Conservation (phyloP, 1,284 basidiomycete genomes). For the Entoloma clypeatum region DNA sequence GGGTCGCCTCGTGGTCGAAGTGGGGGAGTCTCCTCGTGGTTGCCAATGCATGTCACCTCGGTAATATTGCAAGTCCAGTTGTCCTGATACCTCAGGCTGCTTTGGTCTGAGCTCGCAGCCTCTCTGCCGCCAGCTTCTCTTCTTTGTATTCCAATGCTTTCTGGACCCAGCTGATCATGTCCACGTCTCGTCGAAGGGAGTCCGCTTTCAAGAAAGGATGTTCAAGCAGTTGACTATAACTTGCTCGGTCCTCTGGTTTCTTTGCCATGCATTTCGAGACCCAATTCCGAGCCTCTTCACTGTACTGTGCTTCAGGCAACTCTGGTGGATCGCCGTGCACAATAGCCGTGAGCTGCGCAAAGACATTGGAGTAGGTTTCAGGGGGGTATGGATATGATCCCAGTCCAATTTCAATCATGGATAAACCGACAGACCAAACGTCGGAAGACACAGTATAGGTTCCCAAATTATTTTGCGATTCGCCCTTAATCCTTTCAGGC, state of each 20-base stretch:
- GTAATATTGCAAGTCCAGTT: no score
- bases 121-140: conserved; percentile 16
- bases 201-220: conserved; percentile 54
- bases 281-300: conserved; percentile 54
- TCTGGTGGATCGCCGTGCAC: conserved; percentile 92
- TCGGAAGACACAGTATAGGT: conserved; percentile 98
- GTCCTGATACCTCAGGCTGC: no score
- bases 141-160: conserved; percentile 43
- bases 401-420: conserved; percentile 90
- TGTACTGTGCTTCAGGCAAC: conserved; percentile 56
- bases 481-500: conserved; percentile 95
- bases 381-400: conserved; percentile 97
- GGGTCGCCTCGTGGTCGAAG: no score
- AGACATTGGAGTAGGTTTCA: conserved; percentile 97
- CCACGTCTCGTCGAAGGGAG: conserved; percentile 52
- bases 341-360: conserved; percentile 92
- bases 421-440: conserved; percentile 97
- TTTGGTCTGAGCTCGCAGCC: no score
- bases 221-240: conserved; percentile 78
- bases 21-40: no score
- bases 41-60: no score
- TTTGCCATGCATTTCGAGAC: conserved; percentile 69
- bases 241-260: conserved; percentile 74
- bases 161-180: conserved; percentile 82
- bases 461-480: conserved; percentile 80